phyloP scores from a whole-genome alignment of 768 basidiomycete species.

The Kwoniella dendrophila region DNA sequence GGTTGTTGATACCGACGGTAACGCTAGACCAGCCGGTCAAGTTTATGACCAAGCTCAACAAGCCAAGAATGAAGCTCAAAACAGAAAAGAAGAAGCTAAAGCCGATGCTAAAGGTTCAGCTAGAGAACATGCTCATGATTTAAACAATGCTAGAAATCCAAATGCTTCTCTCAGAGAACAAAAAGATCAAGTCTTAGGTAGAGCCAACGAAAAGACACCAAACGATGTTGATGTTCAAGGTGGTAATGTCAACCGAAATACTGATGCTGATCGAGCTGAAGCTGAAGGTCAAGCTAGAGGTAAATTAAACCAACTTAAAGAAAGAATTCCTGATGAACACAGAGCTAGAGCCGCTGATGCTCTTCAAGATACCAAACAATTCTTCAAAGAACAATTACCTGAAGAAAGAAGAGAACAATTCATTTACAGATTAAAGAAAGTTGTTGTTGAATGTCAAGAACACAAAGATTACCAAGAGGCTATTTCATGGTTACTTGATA shows the following conservation, averaged over 20 bases:
- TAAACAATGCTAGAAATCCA: conserved; percentile 47
- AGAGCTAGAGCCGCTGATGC: conserved; percentile 64
- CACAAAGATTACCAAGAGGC: conserved; percentile 84
- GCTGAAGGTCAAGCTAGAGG: conserved; percentile 43
- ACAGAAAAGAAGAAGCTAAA: conserved; percentile 41
- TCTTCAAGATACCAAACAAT: conserved; percentile 65
- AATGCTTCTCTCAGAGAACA: conserved; percentile 47
- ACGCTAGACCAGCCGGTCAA: conserved; percentile 51
- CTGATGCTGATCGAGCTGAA: conserved; percentile 26
- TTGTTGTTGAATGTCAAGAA: conserved; percentile 84
- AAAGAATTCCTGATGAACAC: conserved; percentile 70
- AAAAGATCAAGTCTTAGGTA: conserved; percentile 44
- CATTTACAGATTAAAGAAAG: conserved; percentile 89
- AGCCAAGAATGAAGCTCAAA: conserved; percentile 46
- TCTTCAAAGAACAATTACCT: conserved; percentile 82
- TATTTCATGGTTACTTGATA: conserved; percentile 59
- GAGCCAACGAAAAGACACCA: conserved; percentile 49
- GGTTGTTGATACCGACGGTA: conserved; percentile 55
- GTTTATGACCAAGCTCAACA: conserved; percentile 51
- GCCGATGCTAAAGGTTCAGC: conserved; percentile 39
- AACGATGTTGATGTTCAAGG: conserved; percentile 41
- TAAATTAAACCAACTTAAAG: conserved; percentile 58
- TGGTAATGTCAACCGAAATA: conserved; percentile 34
- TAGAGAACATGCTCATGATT: conserved; percentile 51
- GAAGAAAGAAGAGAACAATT: conserved; percentile 87